Evolutionary conservation across 2,329 filamentous ascomycete genomes (phyloP).

Genomic region (Grosmannia penicillata): DNA sequence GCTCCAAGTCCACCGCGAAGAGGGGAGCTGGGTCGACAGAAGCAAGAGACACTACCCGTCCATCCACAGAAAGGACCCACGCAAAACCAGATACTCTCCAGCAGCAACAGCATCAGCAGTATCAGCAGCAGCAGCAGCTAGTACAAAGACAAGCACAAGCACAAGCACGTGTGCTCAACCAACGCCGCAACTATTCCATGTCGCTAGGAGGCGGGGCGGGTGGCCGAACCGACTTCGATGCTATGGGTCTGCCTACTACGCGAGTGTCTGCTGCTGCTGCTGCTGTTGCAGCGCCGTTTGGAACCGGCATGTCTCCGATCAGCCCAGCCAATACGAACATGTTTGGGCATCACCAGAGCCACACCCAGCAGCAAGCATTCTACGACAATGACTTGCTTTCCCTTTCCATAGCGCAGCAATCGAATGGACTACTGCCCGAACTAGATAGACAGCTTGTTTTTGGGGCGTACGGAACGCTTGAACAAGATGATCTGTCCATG

Average conservation of each 20-base stretch:
- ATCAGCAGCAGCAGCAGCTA: slow-evolving; percentile 6
- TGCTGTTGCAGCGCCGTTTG: too few species aligned
- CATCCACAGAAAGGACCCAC: slow-evolving; percentile 20
- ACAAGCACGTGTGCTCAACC: too few species aligned
- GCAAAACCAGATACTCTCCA: slow-evolving; percentile 11
- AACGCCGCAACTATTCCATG: too few species aligned
- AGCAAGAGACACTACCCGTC: slow-evolving; percentile 21
- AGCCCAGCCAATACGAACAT: too few species aligned
- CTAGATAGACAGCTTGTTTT: slow-evolving; percentile 66
- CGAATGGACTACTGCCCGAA: slow-evolving; percentile 43
- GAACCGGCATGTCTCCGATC: too few species aligned
- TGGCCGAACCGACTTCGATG: too few species aligned
- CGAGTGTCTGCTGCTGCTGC: too few species aligned
- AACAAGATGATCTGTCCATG: slow-evolving; percentile 29
- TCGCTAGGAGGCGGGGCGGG: too few species aligned
- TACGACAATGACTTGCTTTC: slow-evolving; percentile 39
- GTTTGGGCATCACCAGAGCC: too few species aligned
- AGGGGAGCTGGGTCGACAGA: slow-evolving; percentile 18
- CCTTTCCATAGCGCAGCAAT: slow-evolving; percentile 32
- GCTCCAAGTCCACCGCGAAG: slow-evolving; percentile 19
- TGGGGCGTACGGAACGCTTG: slow-evolving; percentile 48
- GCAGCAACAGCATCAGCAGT: slow-evolving; percentile 12
- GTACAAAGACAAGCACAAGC: too few species aligned
- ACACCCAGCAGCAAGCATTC: too few species aligned
- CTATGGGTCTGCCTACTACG: too few species aligned